Evolutionary conservation across 208 protist genomes (phyloP).

Genomic region (Willaertia magna): DNA sequence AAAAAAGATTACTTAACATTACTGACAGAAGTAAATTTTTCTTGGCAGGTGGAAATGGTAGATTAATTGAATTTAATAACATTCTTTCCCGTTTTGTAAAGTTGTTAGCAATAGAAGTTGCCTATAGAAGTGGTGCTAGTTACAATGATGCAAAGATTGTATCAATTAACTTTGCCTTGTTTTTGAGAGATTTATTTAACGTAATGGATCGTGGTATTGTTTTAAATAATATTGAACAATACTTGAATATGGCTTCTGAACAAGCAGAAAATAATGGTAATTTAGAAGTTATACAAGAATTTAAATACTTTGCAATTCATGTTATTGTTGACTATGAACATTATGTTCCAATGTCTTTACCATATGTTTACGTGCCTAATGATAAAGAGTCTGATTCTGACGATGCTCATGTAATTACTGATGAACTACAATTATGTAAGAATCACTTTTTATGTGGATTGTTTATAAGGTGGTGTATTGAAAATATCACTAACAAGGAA

Average conservation of each 20-base stretch:
- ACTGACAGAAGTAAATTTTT: neutral
- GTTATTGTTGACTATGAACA: constrained; percentile 40
- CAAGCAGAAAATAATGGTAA: neutral
- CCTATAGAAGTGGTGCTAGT: neutral
- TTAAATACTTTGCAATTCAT: constrained; percentile 37
- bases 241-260: neutral
- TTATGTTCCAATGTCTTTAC: constrained; percentile 36
- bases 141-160: constrained; percentile 13
- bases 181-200: constrained; percentile 35
- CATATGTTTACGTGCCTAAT: neutral
- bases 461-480: neutral
- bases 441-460: neutral
- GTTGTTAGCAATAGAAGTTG: neutral
- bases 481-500: neutral
- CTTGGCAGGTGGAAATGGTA: neutral
- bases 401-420: neutral
- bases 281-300: neutral
- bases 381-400: neutral
- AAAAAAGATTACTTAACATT: neutral
- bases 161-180: constrained; percentile 33
- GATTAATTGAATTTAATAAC: neutral
- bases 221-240: neutral
- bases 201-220: constrained; percentile 31
- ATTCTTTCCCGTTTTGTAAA: neutral
- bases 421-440: neutral